These are phyloP conservation scores for Penicillium cosmopolitanum DNA, from an alignment of 495 filamentous ascomycete species.

Conservation along the genomic window DNA sequence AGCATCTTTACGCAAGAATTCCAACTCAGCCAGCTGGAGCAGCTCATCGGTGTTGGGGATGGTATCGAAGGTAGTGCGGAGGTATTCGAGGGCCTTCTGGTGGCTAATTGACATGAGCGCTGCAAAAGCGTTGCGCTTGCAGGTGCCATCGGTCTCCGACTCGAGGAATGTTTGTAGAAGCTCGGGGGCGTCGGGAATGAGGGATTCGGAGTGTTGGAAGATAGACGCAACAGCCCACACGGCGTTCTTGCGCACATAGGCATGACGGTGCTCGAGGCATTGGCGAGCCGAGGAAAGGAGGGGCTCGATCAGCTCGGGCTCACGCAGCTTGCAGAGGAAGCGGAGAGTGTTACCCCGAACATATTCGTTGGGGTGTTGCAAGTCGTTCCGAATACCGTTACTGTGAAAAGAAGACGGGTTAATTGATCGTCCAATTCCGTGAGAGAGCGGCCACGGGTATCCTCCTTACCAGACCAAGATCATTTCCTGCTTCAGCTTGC, in stretches of 20 bases:
- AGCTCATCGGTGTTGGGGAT: slow-evolving; percentile 95
- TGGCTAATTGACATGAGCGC: slow-evolving; percentile 90
- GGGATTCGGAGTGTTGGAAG: slow-evolving; percentile 82
- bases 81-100: slow-evolving; percentile 86
- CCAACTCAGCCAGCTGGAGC: slow-evolving; percentile 88
- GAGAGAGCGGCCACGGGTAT: background rate
- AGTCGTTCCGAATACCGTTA: slow-evolving; percentile 96
- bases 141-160: slow-evolving; percentile 89
- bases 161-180: slow-evolving; percentile 89
- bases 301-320: slow-evolving; percentile 95
- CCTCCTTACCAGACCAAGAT: slow-evolving; percentile 91
- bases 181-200: slow-evolving; percentile 96
- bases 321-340: slow-evolving; percentile 94
- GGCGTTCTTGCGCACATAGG: slow-evolving; percentile 97
- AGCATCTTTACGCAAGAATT: slow-evolving; percentile 98
- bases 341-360: slow-evolving; percentile 94
- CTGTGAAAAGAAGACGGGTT: slow-evolving; percentile 49
- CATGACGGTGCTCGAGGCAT: slow-evolving; percentile 94
- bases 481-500: slow-evolving; percentile 99
- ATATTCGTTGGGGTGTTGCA: slow-evolving; percentile 98
- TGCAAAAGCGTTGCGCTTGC: slow-evolving; percentile 97
- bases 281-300: slow-evolving; percentile 87
- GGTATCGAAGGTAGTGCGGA: slow-evolving; percentile 88
- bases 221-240: slow-evolving; percentile 95
- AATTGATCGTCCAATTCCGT: slow-evolving; percentile 10